phyloP scores from a whole-genome alignment of 148 eudicot genomes.

The Amaranthus hypochondriacus region DNA sequence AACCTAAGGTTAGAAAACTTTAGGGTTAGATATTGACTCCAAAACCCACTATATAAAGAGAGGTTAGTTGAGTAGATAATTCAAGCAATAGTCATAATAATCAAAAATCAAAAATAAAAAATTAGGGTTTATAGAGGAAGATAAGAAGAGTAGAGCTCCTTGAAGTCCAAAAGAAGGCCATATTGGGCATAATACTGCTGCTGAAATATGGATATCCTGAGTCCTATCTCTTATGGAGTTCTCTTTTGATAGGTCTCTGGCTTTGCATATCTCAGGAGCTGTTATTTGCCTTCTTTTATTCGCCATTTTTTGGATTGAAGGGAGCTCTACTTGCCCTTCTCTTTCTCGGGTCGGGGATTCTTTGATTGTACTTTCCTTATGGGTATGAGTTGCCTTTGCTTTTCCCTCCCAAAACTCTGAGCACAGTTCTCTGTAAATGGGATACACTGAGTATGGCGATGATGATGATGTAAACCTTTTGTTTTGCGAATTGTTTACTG shows the following conservation, averaged over 20 bases:
- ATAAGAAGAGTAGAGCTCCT: slow-evolving; percentile 28
- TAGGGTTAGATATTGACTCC: slow-evolving; percentile 4
- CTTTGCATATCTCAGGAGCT: slow-evolving; percentile 33
- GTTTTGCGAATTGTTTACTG: no score
- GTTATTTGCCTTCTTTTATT: slow-evolving; percentile 18
- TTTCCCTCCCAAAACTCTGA: no score
- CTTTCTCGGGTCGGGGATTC: neutral
- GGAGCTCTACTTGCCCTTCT: slow-evolving; percentile 34
- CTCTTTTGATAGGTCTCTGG: slow-evolving; percentile 16
- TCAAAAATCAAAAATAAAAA: no score
- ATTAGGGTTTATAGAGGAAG: neutral
- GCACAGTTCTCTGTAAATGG: no score
- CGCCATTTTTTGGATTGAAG: slow-evolving; percentile 37
- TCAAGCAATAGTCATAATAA: neutral
- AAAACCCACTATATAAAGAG: neutral
- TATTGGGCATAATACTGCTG: slow-evolving; percentile 32
- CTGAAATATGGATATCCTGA: slow-evolving; percentile 29
- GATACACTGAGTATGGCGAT: no score
- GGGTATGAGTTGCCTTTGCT: no score
- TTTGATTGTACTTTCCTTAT: no score
- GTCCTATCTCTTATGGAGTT: neutral
- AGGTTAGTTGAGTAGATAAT: neutral
- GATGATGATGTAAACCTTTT: no score
- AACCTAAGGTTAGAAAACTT: neutral
- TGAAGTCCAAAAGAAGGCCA: slow-evolving; percentile 33